Evolutionary conservation across 2,329 filamentous ascomycete species (phyloP).

Genomic region (Scedosporium boydii): DNA sequence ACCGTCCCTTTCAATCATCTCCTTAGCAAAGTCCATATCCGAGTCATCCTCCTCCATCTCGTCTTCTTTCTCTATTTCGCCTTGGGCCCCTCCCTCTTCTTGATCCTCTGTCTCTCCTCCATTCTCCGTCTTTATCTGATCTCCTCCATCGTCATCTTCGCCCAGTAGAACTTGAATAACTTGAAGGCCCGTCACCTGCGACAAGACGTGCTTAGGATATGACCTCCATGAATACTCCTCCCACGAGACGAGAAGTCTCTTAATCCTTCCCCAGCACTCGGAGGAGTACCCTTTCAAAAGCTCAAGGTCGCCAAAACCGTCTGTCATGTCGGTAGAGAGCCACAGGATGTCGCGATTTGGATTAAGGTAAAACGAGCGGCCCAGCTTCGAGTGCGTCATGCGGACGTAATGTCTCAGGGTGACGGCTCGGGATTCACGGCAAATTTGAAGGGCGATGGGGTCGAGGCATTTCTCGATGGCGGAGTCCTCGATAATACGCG

Average conservation of each 20-base stretch:
- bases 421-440: neutral
- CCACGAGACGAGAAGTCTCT: conserved; percentile 2
- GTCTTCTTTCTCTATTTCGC: neutral
- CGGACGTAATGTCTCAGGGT: neutral
- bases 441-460: neutral
- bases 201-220: neutral
- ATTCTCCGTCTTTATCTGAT: neutral
- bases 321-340: neutral
- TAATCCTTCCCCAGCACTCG: conserved; percentile 1
- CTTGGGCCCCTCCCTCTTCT: neutral
- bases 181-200: neutral
- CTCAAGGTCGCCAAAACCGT: neutral
- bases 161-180: neutral
- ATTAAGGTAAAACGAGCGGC: conserved; percentile 1
- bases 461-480: neutral
- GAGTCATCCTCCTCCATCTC: neutral
- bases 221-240: neutral
- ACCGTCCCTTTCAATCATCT: neutral
- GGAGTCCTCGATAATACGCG: neutral
- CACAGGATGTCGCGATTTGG: conserved; percentile 1
- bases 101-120: neutral
- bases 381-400: conserved; percentile 3
- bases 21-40: neutral
- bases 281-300: neutral
- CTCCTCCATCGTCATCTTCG: neutral